Evolutionary conservation across 2,329 filamentous ascomycete species (phyloP), one percentile per base, ranked within the genome.

Genomic region (Paracoccidioides brasiliensis): DNA sequence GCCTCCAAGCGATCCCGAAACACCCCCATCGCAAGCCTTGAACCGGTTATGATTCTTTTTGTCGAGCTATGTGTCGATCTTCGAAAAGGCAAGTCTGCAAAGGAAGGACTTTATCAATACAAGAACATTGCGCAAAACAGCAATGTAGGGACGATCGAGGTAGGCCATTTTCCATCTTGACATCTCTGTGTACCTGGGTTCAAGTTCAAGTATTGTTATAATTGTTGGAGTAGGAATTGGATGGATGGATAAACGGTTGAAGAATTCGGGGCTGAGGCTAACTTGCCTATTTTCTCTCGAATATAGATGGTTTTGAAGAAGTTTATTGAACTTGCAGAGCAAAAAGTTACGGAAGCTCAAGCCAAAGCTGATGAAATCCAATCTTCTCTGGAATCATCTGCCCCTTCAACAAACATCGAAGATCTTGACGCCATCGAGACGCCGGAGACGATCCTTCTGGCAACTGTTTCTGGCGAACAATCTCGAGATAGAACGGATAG

Each of bases 111-210:
- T 51, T 98, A 97, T 74, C 93, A 96, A 74, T 98, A 98, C 82
- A 98, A 98, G 81, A 98, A 98, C 74, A 97, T 96, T 64, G 91
- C 90, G 55, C 93, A 98, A 74, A 98, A 98, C 77, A 95, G 91
- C 65, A 97, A 97, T 70, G 90, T 98, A 63, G 90, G 83, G 65
- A 98, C 93, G 59, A 98, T 98, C 71, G 93, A 97, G 83, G 86
- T 89, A 76, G 58, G 71, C 53, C 40, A 52, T 46, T 22, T 52
- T 53, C 53, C 61, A 58, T 58, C 22, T 9, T 28, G 10, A 22
- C n/a, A 15, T 41, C 32, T 33, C 42, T 50, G 4, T 38, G 9
- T 43, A 8, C 15, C 4, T 28, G 12, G 50, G 5, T 30, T n/a
- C 2, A 9, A 52, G 9, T 41, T 6, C 9, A 33, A 52, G 22